Evolutionary conservation across 2,329 filamentous ascomycete genomes (phyloP), one percentile per base, ranked within the genome.

Genomic region (Fusarium albosuccineum): DNA sequence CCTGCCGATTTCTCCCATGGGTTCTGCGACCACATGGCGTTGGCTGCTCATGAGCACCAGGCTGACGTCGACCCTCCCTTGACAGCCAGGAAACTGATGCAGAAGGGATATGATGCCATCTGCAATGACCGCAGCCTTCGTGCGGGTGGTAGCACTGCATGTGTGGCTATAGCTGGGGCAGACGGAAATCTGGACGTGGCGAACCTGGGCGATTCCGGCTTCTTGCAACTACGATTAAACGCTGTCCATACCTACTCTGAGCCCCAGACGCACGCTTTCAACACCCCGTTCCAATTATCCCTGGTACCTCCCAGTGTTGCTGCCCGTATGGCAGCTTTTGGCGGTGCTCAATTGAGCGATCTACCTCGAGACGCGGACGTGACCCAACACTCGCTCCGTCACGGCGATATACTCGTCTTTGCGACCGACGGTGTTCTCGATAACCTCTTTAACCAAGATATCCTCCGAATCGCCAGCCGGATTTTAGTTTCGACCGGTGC

Each of bases 351-450:
- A 65, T 87, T 97, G 27, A 90, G 91, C 76, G 96, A 99, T 79
- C 85, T 91, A 59, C 96, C 96, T 11, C 87, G 88, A 67, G 93
- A 98, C 74, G 92, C 96, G 17, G 91, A 92, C 75, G 87, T 97
- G 29, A 91, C 91, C 14, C 89, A 89, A 61, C 90, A 97, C 77
- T 80, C 83, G 41, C 86, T 98, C 57, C 90, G 91, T 67, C 94
- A 98, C 77, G 96, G 96, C 17, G 96, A 99, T 76, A 91, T 99
- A 2, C 83, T 98, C n/a, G 81, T 99, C 16, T 92, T 99, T 70
- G 96, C 94, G 2, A 97, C 94, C 1, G 96, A 99, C 78, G 96
- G 96, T 5, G 91, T 98, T 5, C 96, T 96, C 87, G 96, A 99
- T 78, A 99, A 99, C 73, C 84, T 99, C 33, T 96, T 93, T 74